A percentile compares a stretch with the other conserved stretches of the same genome.
Conservation (phyloP, 1,139 yeast species). For the Saccharomyces pastorianus region DNA sequence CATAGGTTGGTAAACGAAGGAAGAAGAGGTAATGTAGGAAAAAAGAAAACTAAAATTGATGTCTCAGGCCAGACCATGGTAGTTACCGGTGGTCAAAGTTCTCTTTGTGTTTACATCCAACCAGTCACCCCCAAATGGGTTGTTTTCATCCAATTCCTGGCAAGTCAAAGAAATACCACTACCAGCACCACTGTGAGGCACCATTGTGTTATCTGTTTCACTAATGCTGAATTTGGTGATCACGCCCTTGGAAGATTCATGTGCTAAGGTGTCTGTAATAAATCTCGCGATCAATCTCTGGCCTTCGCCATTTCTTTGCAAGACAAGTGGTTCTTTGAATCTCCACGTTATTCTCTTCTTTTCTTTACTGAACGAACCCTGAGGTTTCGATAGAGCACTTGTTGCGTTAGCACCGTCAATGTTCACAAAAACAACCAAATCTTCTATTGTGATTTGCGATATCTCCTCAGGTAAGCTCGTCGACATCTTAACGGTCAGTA, state of each 20-base stretch:
- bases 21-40: too few species aligned
- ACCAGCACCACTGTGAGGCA: conserved; percentile 17
- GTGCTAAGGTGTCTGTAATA: conserved; percentile 52
- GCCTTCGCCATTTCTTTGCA: conserved; percentile 37
- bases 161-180: conserved; percentile 29
- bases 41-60: too few species aligned
- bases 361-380: conserved; percentile 81
- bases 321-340: conserved; percentile 38
- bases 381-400: conserved; percentile 82
- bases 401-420: conserved; percentile 41
- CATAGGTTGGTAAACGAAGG: too few species aligned
- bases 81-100: conserved; percentile 34
- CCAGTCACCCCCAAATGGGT: conserved; percentile 35
- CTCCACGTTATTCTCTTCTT: conserved; percentile 83
- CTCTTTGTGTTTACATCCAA: conserved; percentile 26
- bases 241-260: conserved; percentile 62
- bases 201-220: conserved; percentile 17
- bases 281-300: conserved; percentile 66
- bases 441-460: conserved; percentile 41
- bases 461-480: conserved; percentile 39
- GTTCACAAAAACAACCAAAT: conserved; percentile 65
- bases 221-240: conserved; percentile 52
- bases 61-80: conserved; percentile 20
- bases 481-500: conserved; percentile 51
- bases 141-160: conserved; percentile 32